These are phyloP conservation scores for Pseudocercospora fuligena DNA, from an alignment of 2,329 filamentous ascomycete species.

Conservation along the genomic window DNA sequence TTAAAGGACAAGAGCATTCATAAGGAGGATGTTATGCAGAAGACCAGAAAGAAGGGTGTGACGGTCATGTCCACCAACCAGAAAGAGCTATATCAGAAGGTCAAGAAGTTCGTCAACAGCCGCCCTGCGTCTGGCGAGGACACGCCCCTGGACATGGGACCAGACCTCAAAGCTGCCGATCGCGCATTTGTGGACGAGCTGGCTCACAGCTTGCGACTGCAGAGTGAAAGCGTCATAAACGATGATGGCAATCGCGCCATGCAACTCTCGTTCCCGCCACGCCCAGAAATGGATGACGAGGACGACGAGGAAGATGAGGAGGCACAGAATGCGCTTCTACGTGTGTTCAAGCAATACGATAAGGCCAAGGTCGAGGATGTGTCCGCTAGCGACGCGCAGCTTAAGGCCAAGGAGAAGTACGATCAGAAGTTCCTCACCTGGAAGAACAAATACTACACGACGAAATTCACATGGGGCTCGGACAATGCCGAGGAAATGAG, in stretches of 20 bases:
- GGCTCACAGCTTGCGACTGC: slow-evolving; percentile 69
- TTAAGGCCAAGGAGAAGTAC: slow-evolving; percentile 81
- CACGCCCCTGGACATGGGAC: slow-evolving; percentile 72
- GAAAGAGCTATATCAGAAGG: slow-evolving; percentile 77
- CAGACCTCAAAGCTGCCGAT: slow-evolving; percentile 76
- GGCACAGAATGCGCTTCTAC: slow-evolving; percentile 77
- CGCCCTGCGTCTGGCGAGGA: slow-evolving; percentile 58
- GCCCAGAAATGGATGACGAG: slow-evolving; percentile 54
- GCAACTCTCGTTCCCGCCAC: slow-evolving; percentile 64
- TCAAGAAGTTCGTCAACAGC: slow-evolving; percentile 81
- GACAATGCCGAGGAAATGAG: slow-evolving; percentile 80
- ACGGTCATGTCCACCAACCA: slow-evolving; percentile 79
- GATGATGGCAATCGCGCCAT: slow-evolving; percentile 70
- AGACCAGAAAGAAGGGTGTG: slow-evolving; percentile 64
- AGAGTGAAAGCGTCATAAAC: slow-evolving; percentile 68
- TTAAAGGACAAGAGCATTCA: slow-evolving; percentile 82
- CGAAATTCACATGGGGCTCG: slow-evolving; percentile 88
- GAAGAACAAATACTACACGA: slow-evolving; percentile 92
- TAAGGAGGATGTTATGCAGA: slow-evolving; percentile 68
- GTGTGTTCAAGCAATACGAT: slow-evolving; percentile 88
- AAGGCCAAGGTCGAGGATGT: slow-evolving; percentile 84
- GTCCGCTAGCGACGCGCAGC: slow-evolving; percentile 76
- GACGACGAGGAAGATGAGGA: slow-evolving; percentile 82
- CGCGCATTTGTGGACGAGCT: slow-evolving; percentile 92
- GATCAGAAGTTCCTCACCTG: slow-evolving; percentile 86